Evolutionary conservation across 2,329 filamentous ascomycete species (phyloP).

Genomic region (Aspergillus uvarum): DNA sequence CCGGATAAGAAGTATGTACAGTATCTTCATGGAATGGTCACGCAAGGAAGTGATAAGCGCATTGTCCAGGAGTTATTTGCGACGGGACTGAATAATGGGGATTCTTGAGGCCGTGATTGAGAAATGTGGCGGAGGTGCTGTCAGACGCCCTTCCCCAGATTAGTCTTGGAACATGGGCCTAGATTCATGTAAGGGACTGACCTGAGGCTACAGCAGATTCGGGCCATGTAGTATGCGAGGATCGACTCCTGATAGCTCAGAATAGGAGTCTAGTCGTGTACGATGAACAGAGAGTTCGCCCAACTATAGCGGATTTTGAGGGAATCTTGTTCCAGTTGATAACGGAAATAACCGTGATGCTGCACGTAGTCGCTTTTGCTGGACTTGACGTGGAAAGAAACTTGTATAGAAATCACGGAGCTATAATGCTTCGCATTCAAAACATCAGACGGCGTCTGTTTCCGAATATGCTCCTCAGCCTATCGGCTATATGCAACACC

Average conservation of each 20-base stretch:
- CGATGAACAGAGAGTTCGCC: background rate
- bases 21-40: background rate
- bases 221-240: constrained; percentile 1
- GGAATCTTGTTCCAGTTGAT: too few species aligned
- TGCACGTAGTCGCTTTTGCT: background rate
- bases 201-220: background rate
- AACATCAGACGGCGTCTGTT: too few species aligned
- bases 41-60: constrained; percentile 5
- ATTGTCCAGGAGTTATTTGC: background rate
- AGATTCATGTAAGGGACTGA: constrained; percentile 3
- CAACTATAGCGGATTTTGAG: background rate
- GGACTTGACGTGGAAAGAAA: background rate
- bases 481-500: background rate
- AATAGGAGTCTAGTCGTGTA: background rate
- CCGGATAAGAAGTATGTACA: background rate
- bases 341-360: background rate
- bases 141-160: constrained; percentile 7
- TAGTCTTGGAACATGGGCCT: constrained; percentile 1
- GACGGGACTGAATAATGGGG: background rate
- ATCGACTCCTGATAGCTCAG: background rate
- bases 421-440: background rate
- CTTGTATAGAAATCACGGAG: background rate
- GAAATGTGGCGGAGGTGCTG: background rate
- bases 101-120: background rate
- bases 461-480: background rate